Evolutionary conservation across 2,329 filamentous ascomycete species (phyloP), one percentile per base, ranked within the genome.

Genomic region (Beauveria rudraprayagi): DNA sequence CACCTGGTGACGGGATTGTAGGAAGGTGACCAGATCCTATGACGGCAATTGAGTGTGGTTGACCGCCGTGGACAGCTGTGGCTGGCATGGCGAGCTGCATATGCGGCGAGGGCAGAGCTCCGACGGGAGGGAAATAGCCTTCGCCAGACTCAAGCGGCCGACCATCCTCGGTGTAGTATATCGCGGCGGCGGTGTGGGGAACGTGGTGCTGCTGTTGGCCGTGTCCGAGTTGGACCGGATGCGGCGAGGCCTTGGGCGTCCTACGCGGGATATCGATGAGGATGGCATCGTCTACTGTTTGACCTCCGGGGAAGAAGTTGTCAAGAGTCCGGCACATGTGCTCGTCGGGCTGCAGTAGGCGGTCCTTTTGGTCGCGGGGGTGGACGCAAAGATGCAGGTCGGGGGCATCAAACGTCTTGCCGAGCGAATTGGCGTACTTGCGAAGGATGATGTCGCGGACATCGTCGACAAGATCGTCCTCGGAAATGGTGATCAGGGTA

Each of bases 401-500:
- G 14, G 94, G 94, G 11, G 94, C 83, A 76, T 99, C 94, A 73
- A 92, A 97, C 57, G 83, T 89, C 67, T 87, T 87, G 56, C 93
- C 93, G 28, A 99, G 80, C 16, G 92, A 95, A 75, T 99, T 97
- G 67, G 87, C 86, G 73, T 97, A 99, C 78, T 97, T 97, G 69
- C 85, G 86, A 67, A 97, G 78, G 61, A 97, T 94, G 80, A 91
- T 85, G 67, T 97, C 94, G 67, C 93, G 89, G 64, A 96, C 88
- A 75, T 97, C 93, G 73, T 99, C 94, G 61, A 97, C 92, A 67
- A 97, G 77, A 70, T 96, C 92, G 68, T 95, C 91, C 69, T 96
- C 90, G 67, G 85, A 82, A 68, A 96, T 89, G 63, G 88, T 86
- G 60, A 99, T 88, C 69, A 94, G 80, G 16, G 94, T 99, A 44